Percentiles rank a stretch among this genome's conserved stretches.
Conservation (phyloP, 2,329 filamentous ascomycete genomes). For the Aureobasidium musti region DNA sequence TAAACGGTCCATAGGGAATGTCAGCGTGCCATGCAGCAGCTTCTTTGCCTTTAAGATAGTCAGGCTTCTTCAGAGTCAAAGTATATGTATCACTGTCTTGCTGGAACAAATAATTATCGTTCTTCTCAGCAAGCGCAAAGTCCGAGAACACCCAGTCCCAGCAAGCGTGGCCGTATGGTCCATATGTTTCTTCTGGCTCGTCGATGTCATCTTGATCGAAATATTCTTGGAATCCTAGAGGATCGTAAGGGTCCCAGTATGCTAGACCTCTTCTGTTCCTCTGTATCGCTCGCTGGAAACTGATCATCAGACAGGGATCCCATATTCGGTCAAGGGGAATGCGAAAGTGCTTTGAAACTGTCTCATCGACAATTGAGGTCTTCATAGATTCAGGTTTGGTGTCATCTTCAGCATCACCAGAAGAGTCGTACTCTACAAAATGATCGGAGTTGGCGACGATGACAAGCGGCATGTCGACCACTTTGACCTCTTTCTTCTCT, state of each 20-base stretch:
- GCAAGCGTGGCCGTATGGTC: background rate
- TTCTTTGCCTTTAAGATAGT: background rate
- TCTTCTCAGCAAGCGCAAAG: background rate
- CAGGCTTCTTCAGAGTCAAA: background rate
- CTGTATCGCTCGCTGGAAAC: background rate
- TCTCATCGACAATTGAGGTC: background rate
- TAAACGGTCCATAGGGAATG: background rate
- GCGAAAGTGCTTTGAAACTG: background rate
- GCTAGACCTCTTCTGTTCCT: background rate
- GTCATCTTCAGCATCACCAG: too few species aligned
- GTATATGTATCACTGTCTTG: background rate
- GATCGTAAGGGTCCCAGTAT: background rate
- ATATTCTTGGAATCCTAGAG: background rate
- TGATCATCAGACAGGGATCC: background rate
- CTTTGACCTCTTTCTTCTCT: background rate
- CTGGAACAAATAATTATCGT: background rate
- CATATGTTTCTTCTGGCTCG: background rate
- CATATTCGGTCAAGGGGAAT: background rate
- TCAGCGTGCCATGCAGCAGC: background rate
- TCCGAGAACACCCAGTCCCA: background rate
- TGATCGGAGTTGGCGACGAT: background rate
- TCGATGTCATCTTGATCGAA: too few species aligned
- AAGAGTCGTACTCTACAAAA: too few species aligned
- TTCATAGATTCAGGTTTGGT: background rate
- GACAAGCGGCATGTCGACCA: background rate